A percentile compares a stretch with the other conserved stretches of the same genome.
Evolutionary conservation across 2,329 filamentous ascomycete species (phyloP).

Genomic region (Leptographium flavum): DNA sequence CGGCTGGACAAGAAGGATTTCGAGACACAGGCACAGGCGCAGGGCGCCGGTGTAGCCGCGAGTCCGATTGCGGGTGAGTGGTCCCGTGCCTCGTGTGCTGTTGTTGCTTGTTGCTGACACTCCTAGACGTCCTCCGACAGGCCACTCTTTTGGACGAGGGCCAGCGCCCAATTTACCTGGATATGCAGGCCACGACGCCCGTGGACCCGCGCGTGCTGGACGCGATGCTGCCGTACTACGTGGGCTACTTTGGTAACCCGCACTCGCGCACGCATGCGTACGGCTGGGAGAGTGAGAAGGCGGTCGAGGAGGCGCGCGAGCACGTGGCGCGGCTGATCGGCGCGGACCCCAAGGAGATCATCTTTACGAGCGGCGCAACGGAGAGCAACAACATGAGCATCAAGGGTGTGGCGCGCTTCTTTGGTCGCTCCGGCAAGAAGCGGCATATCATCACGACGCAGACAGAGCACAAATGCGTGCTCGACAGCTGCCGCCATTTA

Average conservation of each 20-base stretch:
- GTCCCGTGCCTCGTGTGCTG: not conserved
- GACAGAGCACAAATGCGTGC: conserved; percentile 97
- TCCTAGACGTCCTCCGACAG: conserved; percentile 66
- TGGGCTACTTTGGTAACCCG: conserved; percentile 88
- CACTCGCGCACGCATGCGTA: conserved; percentile 96
- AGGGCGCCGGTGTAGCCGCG: conserved; percentile 50
- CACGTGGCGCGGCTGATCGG: conserved; percentile 80
- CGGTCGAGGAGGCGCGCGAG: conserved; percentile 71
- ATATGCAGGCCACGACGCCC: conserved; percentile 96
- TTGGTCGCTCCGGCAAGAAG: conserved; percentile 87
- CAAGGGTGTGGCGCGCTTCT: conserved; percentile 94
- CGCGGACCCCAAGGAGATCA: conserved; percentile 93
- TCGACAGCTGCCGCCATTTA: conserved; percentile 92
- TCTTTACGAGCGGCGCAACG: conserved; percentile 94
- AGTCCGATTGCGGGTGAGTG: conserved; percentile 59
- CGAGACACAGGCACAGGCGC: conserved; percentile 40
- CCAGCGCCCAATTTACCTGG: conserved; percentile 86
- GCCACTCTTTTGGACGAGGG: conserved; percentile 89
- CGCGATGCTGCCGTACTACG: conserved; percentile 90
- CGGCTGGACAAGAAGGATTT: conserved; percentile 78
- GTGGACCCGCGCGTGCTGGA: conserved; percentile 90
- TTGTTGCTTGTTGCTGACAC: not conserved
- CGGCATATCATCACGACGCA: conserved; percentile 96
- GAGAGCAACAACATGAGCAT: conserved; percentile 99
- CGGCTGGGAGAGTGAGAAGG: conserved; percentile 95